A percentile compares a stretch with the other conserved stretches of the same genome.
phyloP scores from a whole-genome alignment of 2,329 filamentous ascomycete genomes.

The Eutypella sp. region DNA sequence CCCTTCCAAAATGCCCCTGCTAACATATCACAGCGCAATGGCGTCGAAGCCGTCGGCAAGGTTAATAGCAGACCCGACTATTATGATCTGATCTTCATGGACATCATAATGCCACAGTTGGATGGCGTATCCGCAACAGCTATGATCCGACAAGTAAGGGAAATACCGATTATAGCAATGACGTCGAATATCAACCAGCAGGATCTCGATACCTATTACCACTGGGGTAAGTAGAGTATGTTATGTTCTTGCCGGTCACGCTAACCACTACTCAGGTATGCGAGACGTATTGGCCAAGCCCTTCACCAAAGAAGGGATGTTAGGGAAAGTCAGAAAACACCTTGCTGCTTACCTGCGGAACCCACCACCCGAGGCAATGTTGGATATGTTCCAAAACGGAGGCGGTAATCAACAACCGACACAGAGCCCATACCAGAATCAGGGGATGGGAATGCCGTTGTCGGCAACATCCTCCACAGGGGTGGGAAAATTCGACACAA shows the following conservation, averaged over 20 bases:
- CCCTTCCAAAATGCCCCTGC: conserved; percentile 6
- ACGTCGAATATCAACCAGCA: conserved; percentile 96
- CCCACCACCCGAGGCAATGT: conserved; percentile 39
- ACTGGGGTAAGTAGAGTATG: conserved; percentile 65
- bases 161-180: conserved; percentile 92
- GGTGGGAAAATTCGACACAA: conserved; percentile 48
- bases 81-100: conserved; percentile 74
- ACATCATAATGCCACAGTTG: conserved; percentile 95
- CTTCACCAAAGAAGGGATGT: conserved; percentile 84
- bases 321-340: conserved; percentile 83
- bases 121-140: conserved; percentile 94
- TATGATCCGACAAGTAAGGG: conserved; percentile 82
- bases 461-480: conserved; percentile 26
- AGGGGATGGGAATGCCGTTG: conserved; percentile 28
- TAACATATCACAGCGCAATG: conserved; percentile 60
- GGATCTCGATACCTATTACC: conserved; percentile 95
- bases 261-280: conserved; percentile 62
- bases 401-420: conserved; percentile 28
- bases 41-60: conserved; percentile 85
- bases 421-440: conserved; percentile 26
- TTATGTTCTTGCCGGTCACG: conserved; percentile 1
- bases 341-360: conserved; percentile 77
- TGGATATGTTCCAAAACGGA: conserved; percentile 26
- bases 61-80: conserved; percentile 51
- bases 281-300: conserved; percentile 96